Conservation (phyloP, 2,329 filamentous ascomycete species). For the Pyricularia sp. region DNA sequence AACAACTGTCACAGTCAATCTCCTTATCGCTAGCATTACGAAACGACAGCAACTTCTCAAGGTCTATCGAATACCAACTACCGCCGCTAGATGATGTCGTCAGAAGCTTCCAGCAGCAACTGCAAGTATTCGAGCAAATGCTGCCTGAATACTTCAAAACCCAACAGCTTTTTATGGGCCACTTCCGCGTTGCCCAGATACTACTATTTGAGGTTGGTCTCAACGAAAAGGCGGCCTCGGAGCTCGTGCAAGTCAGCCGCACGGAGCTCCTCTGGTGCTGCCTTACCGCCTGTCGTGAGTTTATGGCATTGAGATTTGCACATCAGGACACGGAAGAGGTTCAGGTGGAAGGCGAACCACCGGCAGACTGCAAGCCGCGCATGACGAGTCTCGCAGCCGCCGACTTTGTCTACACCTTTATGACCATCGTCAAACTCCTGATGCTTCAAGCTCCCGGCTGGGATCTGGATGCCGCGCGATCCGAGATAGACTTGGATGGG, state of each 20-base stretch:
- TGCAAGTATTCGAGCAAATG: conserved; percentile 20
- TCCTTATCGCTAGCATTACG: conserved; percentile 26
- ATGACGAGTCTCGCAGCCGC: conserved; percentile 34
- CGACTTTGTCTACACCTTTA: conserved; percentile 36
- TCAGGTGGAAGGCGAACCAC: neutral
- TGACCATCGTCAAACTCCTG: conserved; percentile 36
- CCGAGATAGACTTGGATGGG: conserved; percentile 23
- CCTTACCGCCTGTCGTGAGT: conserved; percentile 27
- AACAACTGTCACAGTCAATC: conserved; percentile 39
- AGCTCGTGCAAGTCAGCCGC: conserved; percentile 19
- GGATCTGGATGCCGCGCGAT: conserved; percentile 27
- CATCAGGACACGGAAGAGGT: neutral
- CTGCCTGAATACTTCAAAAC: conserved; percentile 3
- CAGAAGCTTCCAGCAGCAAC: conserved; percentile 31
- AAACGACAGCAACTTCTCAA: conserved; percentile 15
- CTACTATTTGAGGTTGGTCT: conserved; percentile 37
- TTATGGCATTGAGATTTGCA: conserved; percentile 23
- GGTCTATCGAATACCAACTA: neutral
- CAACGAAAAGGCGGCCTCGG: conserved; percentile 24
- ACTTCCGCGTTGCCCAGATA: conserved; percentile 34
- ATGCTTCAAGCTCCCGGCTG: conserved; percentile 35
- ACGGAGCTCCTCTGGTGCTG: conserved; percentile 37
- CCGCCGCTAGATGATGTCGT: conserved; percentile 31
- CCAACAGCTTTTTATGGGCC: conserved; percentile 24
- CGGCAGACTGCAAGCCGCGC: conserved; percentile 19